phyloP scores from a whole-genome alignment of 176 grass and related monocot species.

The Tillandsia leiboldiana region DNA sequence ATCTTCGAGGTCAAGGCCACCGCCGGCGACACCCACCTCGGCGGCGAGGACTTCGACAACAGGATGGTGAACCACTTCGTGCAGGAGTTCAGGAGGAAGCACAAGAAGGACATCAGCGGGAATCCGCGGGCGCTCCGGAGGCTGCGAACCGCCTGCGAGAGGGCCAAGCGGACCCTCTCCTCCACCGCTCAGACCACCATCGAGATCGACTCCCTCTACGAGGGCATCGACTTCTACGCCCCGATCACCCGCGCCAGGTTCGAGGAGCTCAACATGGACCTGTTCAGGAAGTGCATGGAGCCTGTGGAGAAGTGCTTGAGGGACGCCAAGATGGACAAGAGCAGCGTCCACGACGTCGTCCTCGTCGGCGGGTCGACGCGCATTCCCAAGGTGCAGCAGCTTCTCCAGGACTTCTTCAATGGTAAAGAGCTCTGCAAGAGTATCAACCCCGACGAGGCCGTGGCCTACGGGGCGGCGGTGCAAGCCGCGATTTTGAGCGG shows the following conservation, averaged over 20 bases:
- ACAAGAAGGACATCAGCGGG: constrained; percentile 78
- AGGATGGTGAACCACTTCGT: constrained; percentile 88
- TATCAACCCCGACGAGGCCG: constrained; percentile 92
- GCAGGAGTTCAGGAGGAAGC: constrained; percentile 73
- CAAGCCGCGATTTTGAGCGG: constrained; percentile 85
- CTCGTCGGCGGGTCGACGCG: constrained; percentile 70
- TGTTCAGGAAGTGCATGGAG: constrained; percentile 95
- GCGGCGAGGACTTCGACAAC: constrained; percentile 87
- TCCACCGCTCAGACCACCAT: constrained; percentile 90
- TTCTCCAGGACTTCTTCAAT: constrained; percentile 77
- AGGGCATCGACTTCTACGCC: constrained; percentile 88
- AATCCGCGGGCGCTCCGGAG: constrained; percentile 60
- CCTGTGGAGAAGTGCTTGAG: constrained; percentile 80
- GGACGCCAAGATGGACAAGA: constrained; percentile 96
- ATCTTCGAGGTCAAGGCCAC: constrained; percentile 96
- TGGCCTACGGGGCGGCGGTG: constrained; percentile 76
- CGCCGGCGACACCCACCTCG: constrained; percentile 82
- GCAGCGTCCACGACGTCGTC: constrained; percentile 66
- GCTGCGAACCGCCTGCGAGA: constrained; percentile 71
- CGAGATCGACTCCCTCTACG: constrained; percentile 77
- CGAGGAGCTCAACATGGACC: constrained; percentile 95
- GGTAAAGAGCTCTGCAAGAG: constrained; percentile 96
- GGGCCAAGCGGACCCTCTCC: constrained; percentile 79
- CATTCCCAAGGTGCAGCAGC: constrained; percentile 79
- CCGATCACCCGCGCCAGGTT: constrained; percentile 74